phyloP scores from a whole-genome alignment of 805 yeast genomes.

The Candida schatavii region DNA sequence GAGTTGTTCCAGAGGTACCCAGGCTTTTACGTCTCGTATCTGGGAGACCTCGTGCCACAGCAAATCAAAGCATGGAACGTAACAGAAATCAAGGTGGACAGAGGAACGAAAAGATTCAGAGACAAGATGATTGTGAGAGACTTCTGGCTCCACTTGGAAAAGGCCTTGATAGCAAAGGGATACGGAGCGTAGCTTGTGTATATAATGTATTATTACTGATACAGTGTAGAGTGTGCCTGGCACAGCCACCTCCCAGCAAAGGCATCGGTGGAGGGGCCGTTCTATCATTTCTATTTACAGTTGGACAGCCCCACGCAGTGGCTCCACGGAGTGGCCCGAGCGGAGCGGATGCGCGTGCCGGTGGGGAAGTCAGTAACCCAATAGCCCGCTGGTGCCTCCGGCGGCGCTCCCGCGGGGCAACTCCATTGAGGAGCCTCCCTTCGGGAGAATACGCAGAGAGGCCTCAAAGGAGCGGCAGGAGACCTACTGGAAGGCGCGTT shows the following conservation, averaged over 20 bases:
- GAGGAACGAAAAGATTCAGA: constrained; percentile 72
- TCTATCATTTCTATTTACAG: constrained; percentile 1
- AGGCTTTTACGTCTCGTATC: constrained; percentile 76
- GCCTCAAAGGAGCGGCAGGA: background rate
- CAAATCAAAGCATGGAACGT: constrained; percentile 88
- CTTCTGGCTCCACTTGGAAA: constrained; percentile 84
- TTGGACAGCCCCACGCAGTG: background rate
- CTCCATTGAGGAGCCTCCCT: background rate
- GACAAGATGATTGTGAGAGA: constrained; percentile 84
- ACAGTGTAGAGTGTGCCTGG: too few species aligned
- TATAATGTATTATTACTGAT: too few species aligned
- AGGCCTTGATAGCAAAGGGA: constrained; percentile 67
- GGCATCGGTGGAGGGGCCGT: too few species aligned
- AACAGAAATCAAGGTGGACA: constrained; percentile 70
- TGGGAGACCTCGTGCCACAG: constrained; percentile 76
- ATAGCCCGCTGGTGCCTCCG: background rate
- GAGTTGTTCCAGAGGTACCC: constrained; percentile 75
- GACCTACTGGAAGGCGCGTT: constrained; percentile 42
- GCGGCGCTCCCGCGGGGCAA: background rate
- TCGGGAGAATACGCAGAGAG: background rate
- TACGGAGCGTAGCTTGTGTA: constrained; percentile 34
- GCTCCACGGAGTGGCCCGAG: background rate
- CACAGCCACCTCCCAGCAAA: too few species aligned
- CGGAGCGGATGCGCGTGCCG: background rate
- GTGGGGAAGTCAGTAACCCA: background rate